Evolutionary conservation across 2,329 filamentous ascomycete species (phyloP), one percentile per base, ranked within the genome.

Genomic region (Malbranchea zuffiana): DNA sequence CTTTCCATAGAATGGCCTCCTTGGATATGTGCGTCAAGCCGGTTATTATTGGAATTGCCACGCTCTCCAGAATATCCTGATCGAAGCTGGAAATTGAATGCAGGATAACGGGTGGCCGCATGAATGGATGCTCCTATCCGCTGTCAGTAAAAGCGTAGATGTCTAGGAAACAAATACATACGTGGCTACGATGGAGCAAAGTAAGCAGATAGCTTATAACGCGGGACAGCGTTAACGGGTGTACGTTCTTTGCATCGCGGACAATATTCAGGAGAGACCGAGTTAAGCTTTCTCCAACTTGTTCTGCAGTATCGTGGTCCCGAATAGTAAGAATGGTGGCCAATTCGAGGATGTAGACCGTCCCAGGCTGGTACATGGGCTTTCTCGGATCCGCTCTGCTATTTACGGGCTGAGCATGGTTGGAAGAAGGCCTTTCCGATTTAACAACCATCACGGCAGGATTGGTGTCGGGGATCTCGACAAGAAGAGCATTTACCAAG

Each of bases 321-420:
- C 82, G 73, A 6, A 92, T 69, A 5, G 82, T 79, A 21, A 96
- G 66, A 1, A 87, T 72, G 0, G 90, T 95, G 24, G 82, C 82
- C 42, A 96, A 71, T 53, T 98, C 90, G 7, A 98, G 68, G n/a
- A 94, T 73, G 52, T 93, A 98, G 0, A 92, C 80, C 35, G 90
- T 71, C 1, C 79, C 77, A 1, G 90, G 86, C 50, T 95, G 85
- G 52, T 98, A 98, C 8, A 70, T 66, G 3, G 80, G 72, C 11
- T 68, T 71, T 39, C 68, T 72, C 6, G 66, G 56, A 52, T 69
- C 61, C 5, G 58, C 45, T 46, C 77, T 80, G 28, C 71, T 68
- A 12, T 71, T 75, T 48, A 79, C 77, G 2, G 72, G 56, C 45
- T 74, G 62, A 15, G 65, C 50, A 2, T 78, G 71, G 20, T 74